A percentile compares a stretch with the other conserved stretches of the same genome.
Evolutionary conservation across 2,329 filamentous ascomycete species (phyloP).

Genomic region (Cordyceps cateniannulata): DNA sequence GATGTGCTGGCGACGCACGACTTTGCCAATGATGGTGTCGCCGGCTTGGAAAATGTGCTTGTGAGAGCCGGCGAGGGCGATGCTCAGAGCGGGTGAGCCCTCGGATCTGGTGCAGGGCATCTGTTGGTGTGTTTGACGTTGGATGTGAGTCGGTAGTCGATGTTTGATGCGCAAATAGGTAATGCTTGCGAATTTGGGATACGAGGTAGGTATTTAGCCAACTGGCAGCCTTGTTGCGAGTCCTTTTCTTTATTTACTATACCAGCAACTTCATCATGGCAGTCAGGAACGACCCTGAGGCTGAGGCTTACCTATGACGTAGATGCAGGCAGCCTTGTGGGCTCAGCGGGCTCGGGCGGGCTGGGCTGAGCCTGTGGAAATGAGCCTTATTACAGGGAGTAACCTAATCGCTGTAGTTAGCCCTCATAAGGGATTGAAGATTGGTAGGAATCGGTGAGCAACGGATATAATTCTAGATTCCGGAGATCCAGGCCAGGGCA

Average conservation of each 20-base stretch:
- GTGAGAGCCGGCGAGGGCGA: not conserved
- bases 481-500: too few relatives aligned
- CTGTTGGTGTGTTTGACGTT: not conserved
- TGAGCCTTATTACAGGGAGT: too few relatives aligned
- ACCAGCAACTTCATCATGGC: too few relatives aligned
- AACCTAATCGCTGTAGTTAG: not conserved
- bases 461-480: too few relatives aligned
- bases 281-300: too few relatives aligned
- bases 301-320: not conserved
- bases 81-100: not conserved
- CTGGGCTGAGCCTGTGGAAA: not conserved
- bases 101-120: not conserved
- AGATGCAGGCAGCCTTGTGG: not conserved
- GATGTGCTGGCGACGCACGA: constrained; percentile 2
- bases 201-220: too few relatives aligned
- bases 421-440: not conserved
- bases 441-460: too few relatives aligned
- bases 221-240: too few relatives aligned
- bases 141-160: not conserved
- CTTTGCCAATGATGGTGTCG: constrained; percentile 9
- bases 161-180: too few relatives aligned
- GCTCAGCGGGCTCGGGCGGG: not conserved
- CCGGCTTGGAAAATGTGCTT: constrained; percentile 3
- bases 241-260: too few relatives aligned
- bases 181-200: too few relatives aligned